Evolutionary conservation across 163 green algal genomes (phyloP), one percentile per base, ranked within the genome.

Genomic region (Chlamydomonas reinhardtii): DNA sequence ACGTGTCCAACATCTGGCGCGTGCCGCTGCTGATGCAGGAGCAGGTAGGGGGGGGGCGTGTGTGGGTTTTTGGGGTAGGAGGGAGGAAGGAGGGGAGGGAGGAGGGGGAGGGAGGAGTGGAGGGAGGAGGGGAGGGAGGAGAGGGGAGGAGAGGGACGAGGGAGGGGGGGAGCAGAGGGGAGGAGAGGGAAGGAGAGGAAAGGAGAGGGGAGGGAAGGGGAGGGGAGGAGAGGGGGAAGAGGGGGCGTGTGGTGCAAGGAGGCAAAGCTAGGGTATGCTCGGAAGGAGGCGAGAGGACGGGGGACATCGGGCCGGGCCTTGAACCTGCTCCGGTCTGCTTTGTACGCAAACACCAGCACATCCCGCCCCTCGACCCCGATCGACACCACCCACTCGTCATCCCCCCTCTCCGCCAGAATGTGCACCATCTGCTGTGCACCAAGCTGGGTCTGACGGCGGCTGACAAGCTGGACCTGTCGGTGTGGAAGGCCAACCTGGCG

Each of bases 1-100:
- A 99, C 73, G 97, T 99, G 22, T 96, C 90, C 90, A 99, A 99
- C 94, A 99, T 99, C 88, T 99, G 98, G 98, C 96, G 98, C 54
- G 91, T 96, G 71, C 98, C 98, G 15, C 87, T 99, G 56, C 89
- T 99, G 73, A 95, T 99, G 92, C 78, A 96, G 88, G 85, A 83
- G 37, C 79, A 85, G 79, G 79, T 85, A 52, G 0, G 79, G n/a
- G 6, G 76, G 24, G 35, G 3, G 62, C 2, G 48, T 8, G 39
- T 48, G 39, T 48, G 39, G 5, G 39, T 48, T 8, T 48, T 48
- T 48, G 39, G 39, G 79, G 79, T 78, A 52, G 0, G 79, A 35
- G 17, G 76, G 34, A 27, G 3, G 62, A 2, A 29, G 14, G n/a
- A 19, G 24, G 22, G 37, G 71, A 6, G 35, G 20, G 37, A 17